Percentiles rank a stretch among this genome's conserved stretches.
These are phyloP conservation scores for Pyrenochaeta sp. DNA, from an alignment of 2,329 filamentous ascomycete genomes.

Conservation along the genomic window DNA sequence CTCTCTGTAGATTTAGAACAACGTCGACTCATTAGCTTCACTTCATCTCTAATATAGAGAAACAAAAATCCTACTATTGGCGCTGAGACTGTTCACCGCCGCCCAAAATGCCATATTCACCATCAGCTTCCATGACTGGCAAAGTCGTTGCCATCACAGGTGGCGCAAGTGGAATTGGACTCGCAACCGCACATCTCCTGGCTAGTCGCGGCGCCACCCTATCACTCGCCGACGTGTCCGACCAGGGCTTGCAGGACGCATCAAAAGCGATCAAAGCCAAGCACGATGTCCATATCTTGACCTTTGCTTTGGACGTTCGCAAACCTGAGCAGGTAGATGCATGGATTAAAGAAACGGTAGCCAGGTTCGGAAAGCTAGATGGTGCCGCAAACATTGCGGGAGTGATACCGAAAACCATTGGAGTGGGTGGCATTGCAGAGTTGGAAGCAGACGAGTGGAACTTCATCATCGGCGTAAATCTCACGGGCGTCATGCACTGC, in stretches of 20 bases:
- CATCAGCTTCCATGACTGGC: slow-evolving; percentile 3
- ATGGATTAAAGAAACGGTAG: slow-evolving; percentile 49
- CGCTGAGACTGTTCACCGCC: neutral
- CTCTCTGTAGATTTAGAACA: neutral
- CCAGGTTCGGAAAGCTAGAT: slow-evolving; percentile 47
- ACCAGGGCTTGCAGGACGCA: slow-evolving; percentile 43
- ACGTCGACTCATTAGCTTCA: neutral
- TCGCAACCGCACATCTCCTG: slow-evolving; percentile 54
- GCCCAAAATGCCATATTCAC: slow-evolving; percentile 3
- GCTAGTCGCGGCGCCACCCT: slow-evolving; percentile 50
- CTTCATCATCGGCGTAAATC: slow-evolving; percentile 45
- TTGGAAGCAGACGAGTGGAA: slow-evolving; percentile 26
- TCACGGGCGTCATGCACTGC: slow-evolving; percentile 47
- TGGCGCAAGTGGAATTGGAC: slow-evolving; percentile 54
- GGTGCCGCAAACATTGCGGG: slow-evolving; percentile 55
- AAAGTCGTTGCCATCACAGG: slow-evolving; percentile 19
- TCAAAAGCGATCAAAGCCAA: slow-evolving; percentile 36
- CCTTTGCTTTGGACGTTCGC: slow-evolving; percentile 54
- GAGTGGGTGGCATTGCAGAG: slow-evolving; percentile 13
- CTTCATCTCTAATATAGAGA: neutral
- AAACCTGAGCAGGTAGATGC: slow-evolving; percentile 51
- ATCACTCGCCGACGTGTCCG: slow-evolving; percentile 35
- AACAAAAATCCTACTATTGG: neutral
- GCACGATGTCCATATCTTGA: slow-evolving; percentile 12
- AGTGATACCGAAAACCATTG: slow-evolving; percentile 18